A percentile compares a stretch with the other conserved stretches of the same genome.
Conservation (phyloP, 345 rosid genomes). For the Lepidium sativum region DNA sequence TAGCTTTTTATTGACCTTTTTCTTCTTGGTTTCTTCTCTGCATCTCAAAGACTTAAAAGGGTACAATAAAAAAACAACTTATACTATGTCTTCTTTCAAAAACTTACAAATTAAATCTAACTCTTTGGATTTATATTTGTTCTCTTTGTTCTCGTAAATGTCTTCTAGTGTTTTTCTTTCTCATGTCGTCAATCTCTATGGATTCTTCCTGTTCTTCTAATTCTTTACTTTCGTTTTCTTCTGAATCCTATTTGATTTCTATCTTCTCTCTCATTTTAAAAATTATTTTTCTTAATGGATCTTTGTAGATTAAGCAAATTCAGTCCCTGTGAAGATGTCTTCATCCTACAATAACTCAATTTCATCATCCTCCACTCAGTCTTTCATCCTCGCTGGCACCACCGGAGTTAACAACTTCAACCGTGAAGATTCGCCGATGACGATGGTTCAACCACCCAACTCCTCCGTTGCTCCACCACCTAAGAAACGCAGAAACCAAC, state of each 20-base stretch:
- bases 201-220: conserved; percentile 31
- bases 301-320: conserved; percentile 21
- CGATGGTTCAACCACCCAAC: conserved; percentile 20
- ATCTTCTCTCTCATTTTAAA: conserved; percentile 9
- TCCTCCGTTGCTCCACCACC: conserved; percentile 46
- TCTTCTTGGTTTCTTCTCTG: conserved; percentile 31
- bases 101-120: conserved; percentile 26
- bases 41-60: conserved; percentile 13
- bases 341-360: conserved; percentile 15
- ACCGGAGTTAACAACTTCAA: conserved; percentile 10
- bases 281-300: conserved; percentile 9
- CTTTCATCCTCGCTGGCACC: conserved; percentile 15
- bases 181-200: conserved; percentile 27
- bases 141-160: conserved; percentile 26
- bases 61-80: conserved; percentile 26
- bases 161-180: conserved; percentile 27
- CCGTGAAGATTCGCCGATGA: conserved; percentile 8
- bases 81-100: conserved; percentile 28
- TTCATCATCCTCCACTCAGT: conserved; percentile 18
- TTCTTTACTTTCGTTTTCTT: conserved; percentile 26
- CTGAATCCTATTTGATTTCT: conserved; percentile 14
- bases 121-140: conserved; percentile 26
- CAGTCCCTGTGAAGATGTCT: conserved; percentile 19
- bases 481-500: conserved; percentile 68
- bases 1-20: conserved; percentile 27